These are phyloP conservation scores for Diutina sp. DNA, from an alignment of 1,139 yeast genomes.

Conservation along the genomic window DNA sequence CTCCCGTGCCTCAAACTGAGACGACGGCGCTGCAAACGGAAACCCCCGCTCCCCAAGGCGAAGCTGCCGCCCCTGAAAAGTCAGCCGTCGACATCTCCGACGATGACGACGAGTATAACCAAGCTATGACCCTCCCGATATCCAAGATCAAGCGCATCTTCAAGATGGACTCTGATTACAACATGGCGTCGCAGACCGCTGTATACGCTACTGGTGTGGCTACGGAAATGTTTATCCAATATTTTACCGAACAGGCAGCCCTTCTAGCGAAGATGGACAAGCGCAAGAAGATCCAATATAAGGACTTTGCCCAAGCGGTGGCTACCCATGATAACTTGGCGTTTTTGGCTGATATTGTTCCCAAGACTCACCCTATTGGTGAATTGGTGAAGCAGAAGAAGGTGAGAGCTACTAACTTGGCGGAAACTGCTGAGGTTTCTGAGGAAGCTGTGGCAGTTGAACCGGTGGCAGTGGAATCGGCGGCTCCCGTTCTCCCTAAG, in stretches of 20 bases:
- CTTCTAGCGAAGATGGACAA: slow-evolving; percentile 56
- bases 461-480: not conserved
- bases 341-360: slow-evolving; percentile 60
- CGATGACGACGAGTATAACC: slow-evolving; percentile 10
- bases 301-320: slow-evolving; percentile 68
- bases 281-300: slow-evolving; percentile 58
- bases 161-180: slow-evolving; percentile 75
- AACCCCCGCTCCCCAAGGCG: not conserved
- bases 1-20: not conserved
- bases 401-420: slow-evolving; percentile 15
- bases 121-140: slow-evolving; percentile 41
- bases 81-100: not conserved
- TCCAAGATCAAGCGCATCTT: slow-evolving; percentile 75
- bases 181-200: slow-evolving; percentile 65
- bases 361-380: slow-evolving; percentile 44
- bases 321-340: slow-evolving; percentile 50
- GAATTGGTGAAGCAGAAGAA: slow-evolving; percentile 35
- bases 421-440: slow-evolving; percentile 5
- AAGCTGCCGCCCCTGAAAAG: not conserved
- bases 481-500: slow-evolving; percentile 4
- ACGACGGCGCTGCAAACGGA: too few species aligned
- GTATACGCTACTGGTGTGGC: slow-evolving; percentile 80
- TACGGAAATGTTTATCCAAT: slow-evolving; percentile 73
- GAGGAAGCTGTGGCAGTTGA: slow-evolving; percentile 4
- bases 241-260: slow-evolving; percentile 70